Conservation (phyloP, 1,284 basidiomycete species). For the Cutaneotrichosporon sp. region DNA sequence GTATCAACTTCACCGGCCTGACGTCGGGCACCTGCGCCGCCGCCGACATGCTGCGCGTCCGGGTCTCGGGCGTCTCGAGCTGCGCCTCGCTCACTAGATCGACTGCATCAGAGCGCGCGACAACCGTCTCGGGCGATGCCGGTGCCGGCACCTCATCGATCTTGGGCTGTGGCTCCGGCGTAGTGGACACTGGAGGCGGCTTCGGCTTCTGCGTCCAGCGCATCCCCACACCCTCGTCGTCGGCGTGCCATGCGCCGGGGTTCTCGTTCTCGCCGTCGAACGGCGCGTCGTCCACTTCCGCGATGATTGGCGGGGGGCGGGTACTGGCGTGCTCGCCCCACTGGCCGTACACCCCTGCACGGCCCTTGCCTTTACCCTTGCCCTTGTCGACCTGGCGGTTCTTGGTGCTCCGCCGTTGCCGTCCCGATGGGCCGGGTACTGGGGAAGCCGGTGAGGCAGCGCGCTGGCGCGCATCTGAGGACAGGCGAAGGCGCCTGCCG, state of each 20-base stretch:
- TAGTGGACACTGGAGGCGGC: background rate
- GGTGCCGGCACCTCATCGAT: background rate
- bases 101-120: constrained; percentile 16
- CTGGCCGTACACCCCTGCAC: constrained; percentile 47
- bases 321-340: constrained; percentile 49
- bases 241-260: constrained; percentile 17
- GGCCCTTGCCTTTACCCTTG: constrained; percentile 19
- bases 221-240: constrained; percentile 4
- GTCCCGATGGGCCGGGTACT: background rate
- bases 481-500: constrained; percentile 36
- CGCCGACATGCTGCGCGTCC: background rate
- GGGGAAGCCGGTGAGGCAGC: background rate
- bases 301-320: background rate
- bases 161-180: background rate
- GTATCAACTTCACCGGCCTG: background rate
- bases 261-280: constrained; percentile 26
- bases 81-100: constrained; percentile 15
- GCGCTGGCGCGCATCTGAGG: background rate
- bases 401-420: constrained; percentile 9
- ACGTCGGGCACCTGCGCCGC: background rate
- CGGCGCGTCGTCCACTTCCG: constrained; percentile 16
- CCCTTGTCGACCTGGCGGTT: constrained; percentile 26
- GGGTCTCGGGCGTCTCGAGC: background rate
- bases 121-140: background rate
- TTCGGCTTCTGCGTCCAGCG: constrained; percentile 11